Conservation (phyloP, 148 eudicot genomes). For the Silene conica region DNA sequence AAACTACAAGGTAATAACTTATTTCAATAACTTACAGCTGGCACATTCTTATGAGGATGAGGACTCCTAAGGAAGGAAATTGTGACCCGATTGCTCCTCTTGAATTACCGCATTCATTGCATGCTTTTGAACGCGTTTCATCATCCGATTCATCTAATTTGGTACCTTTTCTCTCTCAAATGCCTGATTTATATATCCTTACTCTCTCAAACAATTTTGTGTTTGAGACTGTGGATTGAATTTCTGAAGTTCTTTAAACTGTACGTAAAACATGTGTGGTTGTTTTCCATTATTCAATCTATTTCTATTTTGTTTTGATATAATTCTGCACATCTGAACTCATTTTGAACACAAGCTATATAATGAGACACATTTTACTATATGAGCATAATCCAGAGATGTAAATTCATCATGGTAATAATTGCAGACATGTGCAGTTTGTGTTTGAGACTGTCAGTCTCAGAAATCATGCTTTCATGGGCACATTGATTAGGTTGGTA, state of each 20-base stretch:
- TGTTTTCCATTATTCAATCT: too few species aligned
- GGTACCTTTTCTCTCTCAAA: constrained; percentile 35
- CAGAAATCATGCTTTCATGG: too few species aligned
- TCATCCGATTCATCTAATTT: constrained; percentile 53
- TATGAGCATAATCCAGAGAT: too few species aligned
- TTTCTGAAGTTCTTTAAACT: too few species aligned
- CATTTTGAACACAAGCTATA: neutral
- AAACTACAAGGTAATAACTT: neutral
- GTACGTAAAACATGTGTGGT: too few species aligned
- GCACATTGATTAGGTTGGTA: too few species aligned
- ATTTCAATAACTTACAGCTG: constrained; percentile 43
- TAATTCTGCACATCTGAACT: neutral
- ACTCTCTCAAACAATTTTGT: neutral
- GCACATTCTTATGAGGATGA: constrained; percentile 98
- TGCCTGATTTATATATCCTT: neutral
- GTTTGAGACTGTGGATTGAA: too few species aligned
- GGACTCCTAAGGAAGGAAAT: constrained; percentile 43
- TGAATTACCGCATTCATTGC: constrained; percentile 88
- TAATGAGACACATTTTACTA: too few species aligned
- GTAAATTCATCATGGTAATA: too few species aligned
- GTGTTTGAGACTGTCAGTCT: neutral
- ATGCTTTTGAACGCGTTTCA: constrained; percentile 75
- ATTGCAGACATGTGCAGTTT: too few species aligned
- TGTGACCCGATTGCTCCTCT: constrained; percentile 89
- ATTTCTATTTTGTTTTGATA: neutral